These are phyloP conservation scores for Malus hybrid DNA, from an alignment of 331 rosid genomes.

Conservation along the genomic window DNA sequence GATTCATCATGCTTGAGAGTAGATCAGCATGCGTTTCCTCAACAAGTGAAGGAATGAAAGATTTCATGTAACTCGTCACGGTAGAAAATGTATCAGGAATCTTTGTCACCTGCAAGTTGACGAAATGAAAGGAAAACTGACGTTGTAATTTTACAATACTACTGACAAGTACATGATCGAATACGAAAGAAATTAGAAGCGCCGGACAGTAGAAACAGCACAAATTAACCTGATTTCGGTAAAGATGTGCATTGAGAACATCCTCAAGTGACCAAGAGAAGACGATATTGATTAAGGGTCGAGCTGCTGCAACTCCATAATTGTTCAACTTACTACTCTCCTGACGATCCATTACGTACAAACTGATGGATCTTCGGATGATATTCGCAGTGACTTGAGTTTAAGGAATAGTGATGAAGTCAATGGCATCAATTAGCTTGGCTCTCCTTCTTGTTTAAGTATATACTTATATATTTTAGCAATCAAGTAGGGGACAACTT, in stretches of 20 bases:
- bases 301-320: neutral
- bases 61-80: conserved; percentile 14
- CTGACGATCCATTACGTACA: neutral
- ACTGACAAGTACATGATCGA: neutral
- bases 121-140: neutral
- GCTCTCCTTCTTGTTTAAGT: no score
- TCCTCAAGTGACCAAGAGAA: conserved; percentile 47
- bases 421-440: neutral
- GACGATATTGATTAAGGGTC: conserved; percentile 20
- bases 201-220: no score
- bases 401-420: neutral
- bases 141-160: no score
- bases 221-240: conserved; percentile 26
- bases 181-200: neutral
- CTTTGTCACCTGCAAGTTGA: conserved; percentile 19
- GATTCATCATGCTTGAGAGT: conserved; percentile 7
- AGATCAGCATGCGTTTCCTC: conserved; percentile 57
- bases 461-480: no score
- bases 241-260: conserved; percentile 23
- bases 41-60: conserved; percentile 33
- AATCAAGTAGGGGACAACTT: no score
- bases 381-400: neutral
- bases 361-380: neutral
- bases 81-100: conserved; percentile 38
- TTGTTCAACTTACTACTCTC: conserved; percentile 1